Evolutionary conservation across 305 asterid species (phyloP), one percentile per base, ranked within the genome.

Genomic region (Fraxinus floribunda): DNA sequence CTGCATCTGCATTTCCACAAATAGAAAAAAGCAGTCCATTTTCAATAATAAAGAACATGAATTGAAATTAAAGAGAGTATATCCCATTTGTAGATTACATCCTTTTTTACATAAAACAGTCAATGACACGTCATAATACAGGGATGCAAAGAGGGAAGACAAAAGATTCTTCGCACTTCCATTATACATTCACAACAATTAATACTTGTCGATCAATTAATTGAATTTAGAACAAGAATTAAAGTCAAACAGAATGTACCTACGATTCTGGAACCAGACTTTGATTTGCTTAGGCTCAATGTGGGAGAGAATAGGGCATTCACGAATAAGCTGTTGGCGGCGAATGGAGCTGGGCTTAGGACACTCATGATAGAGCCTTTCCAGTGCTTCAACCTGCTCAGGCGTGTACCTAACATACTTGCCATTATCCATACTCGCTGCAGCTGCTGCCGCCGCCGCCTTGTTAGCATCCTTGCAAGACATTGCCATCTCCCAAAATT

Each of bases 1-100:
- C 92, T 83, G 86, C 92, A 89, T 82, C 92, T 89, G 88, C 82
- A 84, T 77, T 82, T 44, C 82, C 72, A 44, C 22, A 77, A 24
- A 24, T 24, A 24, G 26, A 24, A 24, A 24, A 68, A 13, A 68
- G 6, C 76, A 8, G 13, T 71, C 13, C 22, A 15, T 7, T 71
- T 34, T 52, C 22, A 52, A 52, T 52, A 52, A 16, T 7, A 52
- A 52, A 52, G 66, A 55, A 55, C 66, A 18, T 55, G 26, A 55
- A 55, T n/a, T 18, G 26, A n/a, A 55, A 18, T 55, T 18, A 5
- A 16, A 52, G 62, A 16, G 20, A 16, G 62, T 16, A 52, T 52
- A 52, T 4, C 62, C 62, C 62, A 4, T 52, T 52, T 6, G 66
- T 55, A n/a, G 26, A 55, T 55, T 55, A 55, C 66, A 55, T 55